phyloP scores from a whole-genome alignment of 495 filamentous ascomycete species.

The Podospora appendiculata region DNA sequence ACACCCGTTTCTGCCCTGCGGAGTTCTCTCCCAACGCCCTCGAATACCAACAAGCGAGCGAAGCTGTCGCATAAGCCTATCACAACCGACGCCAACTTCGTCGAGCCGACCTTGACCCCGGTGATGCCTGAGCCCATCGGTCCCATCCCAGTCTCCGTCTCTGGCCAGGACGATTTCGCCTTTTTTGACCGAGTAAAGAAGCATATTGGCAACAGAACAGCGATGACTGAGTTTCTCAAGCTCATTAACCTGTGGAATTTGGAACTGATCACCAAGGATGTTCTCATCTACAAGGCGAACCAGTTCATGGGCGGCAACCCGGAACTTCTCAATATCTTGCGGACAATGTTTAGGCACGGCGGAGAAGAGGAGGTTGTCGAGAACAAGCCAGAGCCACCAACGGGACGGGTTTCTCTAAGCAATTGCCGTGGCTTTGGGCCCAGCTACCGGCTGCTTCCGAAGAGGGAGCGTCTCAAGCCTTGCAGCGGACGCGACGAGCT shows the following conservation, averaged over 20 bases:
- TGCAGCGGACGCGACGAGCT: conserved; percentile 93
- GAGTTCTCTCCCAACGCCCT: conserved; percentile 17
- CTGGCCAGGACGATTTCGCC: conserved; percentile 66
- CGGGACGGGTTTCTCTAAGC: conserved; percentile 72
- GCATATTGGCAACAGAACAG: conserved; percentile 82
- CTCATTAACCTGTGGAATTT: conserved; percentile 89
- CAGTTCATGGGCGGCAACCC: conserved; percentile 81
- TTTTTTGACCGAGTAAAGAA: conserved; percentile 98
- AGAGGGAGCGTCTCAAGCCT: conserved; percentile 73
- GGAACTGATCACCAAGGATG: conserved; percentile 75
- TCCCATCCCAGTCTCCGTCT: conserved; percentile 56
- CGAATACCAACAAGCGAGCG: conserved; percentile 45
- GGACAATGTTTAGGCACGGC: conserved; percentile 63
- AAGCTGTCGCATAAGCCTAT: conserved; percentile 54
- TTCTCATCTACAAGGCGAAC: conserved; percentile 71
- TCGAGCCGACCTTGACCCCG: conserved; percentile 82
- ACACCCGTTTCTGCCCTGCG: conserved; percentile 27
- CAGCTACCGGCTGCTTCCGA: conserved; percentile 88
- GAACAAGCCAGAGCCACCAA: conserved; percentile 63
- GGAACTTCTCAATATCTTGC: conserved; percentile 83
- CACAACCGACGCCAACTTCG: conserved; percentile 51
- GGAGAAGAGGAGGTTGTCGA: conserved; percentile 72
- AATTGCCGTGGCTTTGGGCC: conserved; percentile 91
- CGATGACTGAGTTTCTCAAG: conserved; percentile 91
- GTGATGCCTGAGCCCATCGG: conserved; percentile 77